A percentile compares a stretch with the other conserved stretches of the same genome.
Conservation (phyloP, 768 basidiomycete genomes). For the Dentipellis fragilis region DNA sequence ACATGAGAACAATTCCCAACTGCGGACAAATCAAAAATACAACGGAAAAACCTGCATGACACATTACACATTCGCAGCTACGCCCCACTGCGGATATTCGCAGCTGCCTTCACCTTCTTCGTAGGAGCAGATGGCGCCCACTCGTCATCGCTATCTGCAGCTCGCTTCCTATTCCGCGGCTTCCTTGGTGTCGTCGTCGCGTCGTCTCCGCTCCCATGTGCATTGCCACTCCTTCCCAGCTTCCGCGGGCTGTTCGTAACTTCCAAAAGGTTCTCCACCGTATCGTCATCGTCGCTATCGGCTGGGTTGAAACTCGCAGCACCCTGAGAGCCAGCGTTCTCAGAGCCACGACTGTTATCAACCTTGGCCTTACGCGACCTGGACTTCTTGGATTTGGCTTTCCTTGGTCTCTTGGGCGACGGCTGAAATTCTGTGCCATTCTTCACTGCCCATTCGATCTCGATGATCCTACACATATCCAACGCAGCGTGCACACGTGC, state of each 20-base stretch:
- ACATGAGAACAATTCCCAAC: no score
- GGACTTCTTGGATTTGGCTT: conserved; percentile 26
- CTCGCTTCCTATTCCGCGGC: conserved; percentile 25
- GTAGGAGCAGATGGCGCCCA: conserved; percentile 2
- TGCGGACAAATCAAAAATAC: no score
- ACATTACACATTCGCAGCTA: no score
- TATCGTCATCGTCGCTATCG: conserved; percentile 18
- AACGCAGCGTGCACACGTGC: background rate
- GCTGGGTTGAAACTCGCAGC: background rate
- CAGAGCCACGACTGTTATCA: background rate
- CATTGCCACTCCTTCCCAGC: conserved; percentile 1
- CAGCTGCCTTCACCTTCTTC: background rate
- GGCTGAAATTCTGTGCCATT: conserved; percentile 50
- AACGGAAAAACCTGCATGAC: no score
- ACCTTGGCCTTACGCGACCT: conserved; percentile 9
- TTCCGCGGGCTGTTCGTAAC: conserved; percentile 12
- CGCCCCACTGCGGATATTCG: background rate
- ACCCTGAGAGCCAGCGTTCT: conserved; percentile 12
- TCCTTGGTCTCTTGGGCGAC: conserved; percentile 44
- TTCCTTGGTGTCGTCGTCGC: conserved; percentile 25
- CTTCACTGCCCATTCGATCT: conserved; percentile 72
- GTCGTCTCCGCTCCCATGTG: conserved; percentile 4
- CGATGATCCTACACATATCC: conserved; percentile 50
- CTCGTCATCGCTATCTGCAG: conserved; percentile 2
- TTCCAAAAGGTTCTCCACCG: conserved; percentile 9